These are phyloP conservation scores for Perkinsus chesapeaki DNA, from an alignment of 169 alveolate species.

Conservation along the genomic window DNA sequence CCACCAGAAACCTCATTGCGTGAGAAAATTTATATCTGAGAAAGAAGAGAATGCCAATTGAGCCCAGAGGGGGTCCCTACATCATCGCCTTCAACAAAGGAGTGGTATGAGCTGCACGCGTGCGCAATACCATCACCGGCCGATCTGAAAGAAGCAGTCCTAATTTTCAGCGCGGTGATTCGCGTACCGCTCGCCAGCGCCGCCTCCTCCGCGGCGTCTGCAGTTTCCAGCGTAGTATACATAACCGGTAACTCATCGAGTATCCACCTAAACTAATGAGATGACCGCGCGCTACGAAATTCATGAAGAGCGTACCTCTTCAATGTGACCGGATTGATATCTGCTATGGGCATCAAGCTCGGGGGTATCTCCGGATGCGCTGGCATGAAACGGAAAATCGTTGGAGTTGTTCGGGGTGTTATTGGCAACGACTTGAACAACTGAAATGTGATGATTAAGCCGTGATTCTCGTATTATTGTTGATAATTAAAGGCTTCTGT, in stretches of 20 bases:
- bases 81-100: neutral
- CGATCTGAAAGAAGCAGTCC: neutral
- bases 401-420: neutral
- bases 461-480: no score
- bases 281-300: neutral
- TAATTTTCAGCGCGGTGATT: neutral
- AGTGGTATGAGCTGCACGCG: neutral
- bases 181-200: neutral
- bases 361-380: neutral
- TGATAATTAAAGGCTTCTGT: no score
- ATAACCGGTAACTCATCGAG: neutral
- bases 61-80: neutral
- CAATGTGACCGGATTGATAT: neutral
- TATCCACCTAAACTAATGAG: neutral
- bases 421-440: neutral
- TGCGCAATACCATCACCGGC: neutral
- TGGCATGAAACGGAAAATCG: neutral
- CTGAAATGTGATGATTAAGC: no score
- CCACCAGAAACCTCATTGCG: neutral
- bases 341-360: neutral
- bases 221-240: neutral
- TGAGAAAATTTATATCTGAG: neutral
- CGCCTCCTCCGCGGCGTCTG: neutral
- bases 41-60: neutral
- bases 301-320: neutral